Conservation (phyloP, 441 rosid genomes). For the Breynia disticha region DNA sequence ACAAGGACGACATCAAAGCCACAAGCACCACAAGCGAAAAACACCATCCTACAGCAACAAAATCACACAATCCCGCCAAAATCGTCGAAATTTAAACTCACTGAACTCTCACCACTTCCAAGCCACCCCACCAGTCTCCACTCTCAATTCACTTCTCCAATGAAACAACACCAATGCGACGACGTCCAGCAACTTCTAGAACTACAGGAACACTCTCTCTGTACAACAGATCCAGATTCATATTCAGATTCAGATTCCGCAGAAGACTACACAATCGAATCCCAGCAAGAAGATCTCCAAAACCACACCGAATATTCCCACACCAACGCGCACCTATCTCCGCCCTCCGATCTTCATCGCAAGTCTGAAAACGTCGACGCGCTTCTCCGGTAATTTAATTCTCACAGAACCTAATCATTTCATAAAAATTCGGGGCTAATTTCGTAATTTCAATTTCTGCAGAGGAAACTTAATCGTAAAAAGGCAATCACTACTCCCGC, state of each 20-base stretch:
- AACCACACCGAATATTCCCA: slow-evolving; percentile 17
- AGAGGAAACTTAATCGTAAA: slow-evolving; percentile 82
- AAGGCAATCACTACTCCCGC: slow-evolving; percentile 79
- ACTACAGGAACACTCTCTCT: slow-evolving; percentile 10
- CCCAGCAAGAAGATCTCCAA: slow-evolving; percentile 18
- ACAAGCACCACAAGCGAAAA: too few relatives aligned
- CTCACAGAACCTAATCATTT: not conserved
- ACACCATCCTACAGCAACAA: too few relatives aligned
- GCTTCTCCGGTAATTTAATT: slow-evolving; percentile 47
- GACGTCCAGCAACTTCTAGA: not conserved
- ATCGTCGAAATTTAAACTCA: too few relatives aligned
- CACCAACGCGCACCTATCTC: slow-evolving; percentile 6
- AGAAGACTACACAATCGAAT: slow-evolving; percentile 9
- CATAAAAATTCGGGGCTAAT: not conserved
- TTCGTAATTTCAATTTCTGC: slow-evolving; percentile 7
- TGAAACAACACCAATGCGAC: too few relatives aligned
- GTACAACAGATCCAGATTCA: slow-evolving; percentile 3
- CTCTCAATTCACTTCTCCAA: too few relatives aligned
- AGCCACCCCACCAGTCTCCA: too few relatives aligned
- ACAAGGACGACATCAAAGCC: too few relatives aligned
- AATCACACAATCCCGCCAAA: too few relatives aligned
- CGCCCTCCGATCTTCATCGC: slow-evolving; percentile 26
- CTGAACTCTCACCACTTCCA: too few relatives aligned
- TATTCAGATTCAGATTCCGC: slow-evolving; percentile 12
- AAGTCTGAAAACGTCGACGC: slow-evolving; percentile 84